Evolutionary conservation across 176 grass and related monocot species (phyloP), one percentile per base, ranked within the genome.

Genomic region (Tillandsia fasciculata): DNA sequence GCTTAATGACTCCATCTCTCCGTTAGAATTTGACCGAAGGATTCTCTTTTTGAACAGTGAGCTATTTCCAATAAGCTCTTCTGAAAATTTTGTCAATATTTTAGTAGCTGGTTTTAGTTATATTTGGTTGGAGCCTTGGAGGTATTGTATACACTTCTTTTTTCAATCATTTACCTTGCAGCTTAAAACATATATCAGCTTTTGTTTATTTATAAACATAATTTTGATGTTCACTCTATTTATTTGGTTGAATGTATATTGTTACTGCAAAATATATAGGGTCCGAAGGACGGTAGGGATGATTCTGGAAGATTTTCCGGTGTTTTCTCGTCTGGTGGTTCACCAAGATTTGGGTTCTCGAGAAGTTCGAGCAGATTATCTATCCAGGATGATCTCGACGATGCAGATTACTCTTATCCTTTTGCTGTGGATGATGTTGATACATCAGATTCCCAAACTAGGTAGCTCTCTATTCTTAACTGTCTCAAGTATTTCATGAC

Each of bases 371-470:
- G 94, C 77, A 83, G 89, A 85, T 53, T 86, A 54, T 93, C 94
- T 11, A 86, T 77, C 12, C 85, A 77, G 59, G 86, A 96, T 27
- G 89, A 97, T 82, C 64, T 87, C 49, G 89, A 97, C 48, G 94
- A 97, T 27, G 53, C 69, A 49, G 92, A 91, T 72, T 80, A 68
- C 52, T 76, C 77, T 63, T 97, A 79, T 83, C 89, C 84, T 69
- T 97, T 97, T 88, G 89, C 70, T 53, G 84, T 97, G 58, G 89
- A 93, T 78, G 94, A 97, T 72, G 94, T 97, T 59, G 94, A 93
- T 68, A 65, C 81, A 54, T 86, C 89, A 67, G 78, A 75, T 64
- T 97, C 86, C 61, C 87, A 85, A 27, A 82, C 74, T 74, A 80
- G 89, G 89, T 96, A 85, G 69, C 51, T 85, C 48, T 71, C 77